A percentile compares a stretch with the other conserved stretches of the same genome.
phyloP scores from a whole-genome alignment of 2,329 filamentous ascomycete species.

The Trichoderma polysporum region DNA sequence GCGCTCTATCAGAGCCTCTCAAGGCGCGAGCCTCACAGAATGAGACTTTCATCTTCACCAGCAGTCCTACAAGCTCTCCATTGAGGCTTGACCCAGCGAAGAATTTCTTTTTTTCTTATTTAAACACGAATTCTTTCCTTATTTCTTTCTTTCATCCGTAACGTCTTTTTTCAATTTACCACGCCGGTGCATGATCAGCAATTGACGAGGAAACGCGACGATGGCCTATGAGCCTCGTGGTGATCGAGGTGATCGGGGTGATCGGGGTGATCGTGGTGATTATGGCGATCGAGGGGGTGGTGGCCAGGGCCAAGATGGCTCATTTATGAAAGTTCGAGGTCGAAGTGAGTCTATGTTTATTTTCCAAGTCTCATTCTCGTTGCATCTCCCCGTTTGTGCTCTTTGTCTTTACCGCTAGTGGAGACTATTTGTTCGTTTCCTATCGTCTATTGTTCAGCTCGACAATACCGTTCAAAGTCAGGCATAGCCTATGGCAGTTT shows the following conservation, averaged over 20 bases:
- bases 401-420: not conserved
- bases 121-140: not conserved
- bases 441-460: not conserved
- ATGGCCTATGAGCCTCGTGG: conserved; percentile 58
- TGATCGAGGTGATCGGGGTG: conserved; percentile 46
- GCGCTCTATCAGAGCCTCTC: conserved; percentile 12
- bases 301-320: conserved; percentile 42
- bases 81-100: not conserved
- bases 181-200: conserved; percentile 14
- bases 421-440: not conserved
- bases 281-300: conserved; percentile 42
- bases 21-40: conserved; percentile 13
- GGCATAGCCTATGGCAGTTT: not conserved
- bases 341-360: conserved; percentile 45
- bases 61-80: not conserved
- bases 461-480: not conserved
- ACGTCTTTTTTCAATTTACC: not conserved
- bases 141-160: not conserved
- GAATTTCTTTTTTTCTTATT: not conserved
- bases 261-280: conserved; percentile 53
- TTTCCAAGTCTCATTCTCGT: not conserved
- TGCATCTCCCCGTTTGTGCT: not conserved
- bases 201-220: conserved; percentile 28
- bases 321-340: conserved; percentile 50
- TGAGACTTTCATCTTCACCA: conserved; percentile 6